phyloP scores from a whole-genome alignment of 192 early-diverging fungal species.

The Podila verticillata region DNA sequence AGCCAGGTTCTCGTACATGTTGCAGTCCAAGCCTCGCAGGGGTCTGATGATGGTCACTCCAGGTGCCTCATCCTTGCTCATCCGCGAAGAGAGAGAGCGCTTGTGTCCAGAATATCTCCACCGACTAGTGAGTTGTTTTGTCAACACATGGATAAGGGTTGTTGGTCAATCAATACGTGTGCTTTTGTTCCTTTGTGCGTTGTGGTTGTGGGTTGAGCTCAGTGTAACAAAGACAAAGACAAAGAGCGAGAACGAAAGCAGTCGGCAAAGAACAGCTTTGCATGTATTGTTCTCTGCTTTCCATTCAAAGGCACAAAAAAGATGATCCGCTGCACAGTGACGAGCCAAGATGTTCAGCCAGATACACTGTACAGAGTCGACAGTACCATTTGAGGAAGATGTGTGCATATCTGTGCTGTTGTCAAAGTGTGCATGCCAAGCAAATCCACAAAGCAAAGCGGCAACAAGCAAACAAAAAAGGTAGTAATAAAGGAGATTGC shows the following conservation, averaged over 20 bases:
- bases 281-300: neutral
- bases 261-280: neutral
- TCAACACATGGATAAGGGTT: neutral
- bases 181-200: neutral
- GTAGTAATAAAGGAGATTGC: neutral
- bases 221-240: neutral
- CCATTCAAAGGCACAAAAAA: neutral
- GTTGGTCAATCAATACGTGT: too few relatives aligned
- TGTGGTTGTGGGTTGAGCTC: neutral
- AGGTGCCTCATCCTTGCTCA: conserved; percentile 58
- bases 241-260: neutral
- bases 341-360: neutral
- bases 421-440: neutral
- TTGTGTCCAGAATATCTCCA: conserved; percentile 40
- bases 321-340: conserved; percentile 5
- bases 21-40: conserved; percentile 90
- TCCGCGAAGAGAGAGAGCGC: conserved; percentile 50
- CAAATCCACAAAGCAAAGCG: neutral
- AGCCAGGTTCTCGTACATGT: conserved; percentile 82
- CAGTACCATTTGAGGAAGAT: too few relatives aligned
- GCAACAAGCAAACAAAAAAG: neutral
- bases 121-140: conserved; percentile 17
- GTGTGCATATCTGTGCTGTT: neutral
- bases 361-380: neutral
- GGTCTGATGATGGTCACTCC: conserved; percentile 94